These are phyloP conservation scores for Alternaria rosae DNA, from an alignment of 2,329 filamentous ascomycete genomes.

Conservation along the genomic window DNA sequence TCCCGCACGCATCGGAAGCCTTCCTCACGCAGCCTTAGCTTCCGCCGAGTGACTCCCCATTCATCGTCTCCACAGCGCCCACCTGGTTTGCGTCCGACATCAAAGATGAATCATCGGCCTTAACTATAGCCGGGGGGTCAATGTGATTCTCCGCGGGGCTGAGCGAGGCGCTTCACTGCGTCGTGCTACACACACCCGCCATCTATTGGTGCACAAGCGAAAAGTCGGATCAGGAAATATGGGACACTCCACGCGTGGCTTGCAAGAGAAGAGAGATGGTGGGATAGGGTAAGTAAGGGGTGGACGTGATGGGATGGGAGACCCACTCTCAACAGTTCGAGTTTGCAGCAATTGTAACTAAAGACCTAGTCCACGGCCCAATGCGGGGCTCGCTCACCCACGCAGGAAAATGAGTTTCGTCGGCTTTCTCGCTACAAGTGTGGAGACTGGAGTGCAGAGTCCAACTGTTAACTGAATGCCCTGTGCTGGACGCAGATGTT, in stretches of 20 bases:
- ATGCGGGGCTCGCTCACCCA: slow-evolving; percentile 1
- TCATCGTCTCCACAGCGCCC: background rate
- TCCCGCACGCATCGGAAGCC: slow-evolving; percentile 3
- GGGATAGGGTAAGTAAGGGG: slow-evolving; percentile 3
- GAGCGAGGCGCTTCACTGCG: background rate
- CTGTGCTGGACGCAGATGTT: slow-evolving; percentile 1
- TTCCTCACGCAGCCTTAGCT: slow-evolving; percentile 9
- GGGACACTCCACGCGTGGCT: background rate
- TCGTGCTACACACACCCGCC: background rate
- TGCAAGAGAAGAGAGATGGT: background rate
- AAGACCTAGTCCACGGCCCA: background rate
- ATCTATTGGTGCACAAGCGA: background rate
- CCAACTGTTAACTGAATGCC: background rate
- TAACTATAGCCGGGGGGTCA: background rate
- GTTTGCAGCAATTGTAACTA: slow-evolving; percentile 8
- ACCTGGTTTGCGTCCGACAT: background rate
- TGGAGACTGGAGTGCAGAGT: slow-evolving; percentile 17
- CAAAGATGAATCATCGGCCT: background rate
- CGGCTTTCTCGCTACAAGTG: background rate
- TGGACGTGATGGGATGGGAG: background rate
- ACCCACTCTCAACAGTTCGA: slow-evolving; percentile 32
- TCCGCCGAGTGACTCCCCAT: slow-evolving; percentile 2
- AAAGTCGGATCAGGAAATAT: background rate
- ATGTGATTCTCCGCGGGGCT: background rate
- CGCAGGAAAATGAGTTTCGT: background rate